Percentiles rank a stretch among this genome's conserved stretches.
Conservation (phyloP, 257 asterid species). For the Solanum bukasovii region DNA sequence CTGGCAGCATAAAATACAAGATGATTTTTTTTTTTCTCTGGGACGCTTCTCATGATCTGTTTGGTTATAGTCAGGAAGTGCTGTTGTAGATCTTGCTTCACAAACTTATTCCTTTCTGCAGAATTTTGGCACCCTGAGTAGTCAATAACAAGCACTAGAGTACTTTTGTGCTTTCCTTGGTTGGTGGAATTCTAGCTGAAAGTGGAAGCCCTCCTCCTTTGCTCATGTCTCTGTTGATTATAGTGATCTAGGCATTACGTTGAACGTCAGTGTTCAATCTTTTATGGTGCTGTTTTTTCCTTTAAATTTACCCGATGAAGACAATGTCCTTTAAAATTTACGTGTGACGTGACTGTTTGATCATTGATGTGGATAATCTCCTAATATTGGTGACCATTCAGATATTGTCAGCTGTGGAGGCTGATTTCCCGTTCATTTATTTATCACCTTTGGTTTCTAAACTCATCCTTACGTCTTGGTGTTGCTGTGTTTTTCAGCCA, state of each 20-base stretch:
- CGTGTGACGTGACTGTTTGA: neutral
- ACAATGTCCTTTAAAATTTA: neutral
- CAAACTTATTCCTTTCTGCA: neutral
- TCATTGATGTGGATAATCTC: neutral
- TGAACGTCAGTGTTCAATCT: neutral
- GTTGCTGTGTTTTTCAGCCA: slow-evolving; percentile 36
- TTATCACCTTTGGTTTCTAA: neutral
- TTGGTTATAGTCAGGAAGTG: neutral
- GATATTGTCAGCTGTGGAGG: neutral
- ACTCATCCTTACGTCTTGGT: neutral
- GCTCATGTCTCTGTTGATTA: neutral
- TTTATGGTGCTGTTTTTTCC: neutral
- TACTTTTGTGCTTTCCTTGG: neutral
- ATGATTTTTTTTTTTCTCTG: neutral
- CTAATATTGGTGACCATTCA: neutral
- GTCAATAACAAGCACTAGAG: neutral
- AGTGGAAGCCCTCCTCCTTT: neutral
- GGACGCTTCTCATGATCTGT: neutral
- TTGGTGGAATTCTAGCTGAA: neutral
- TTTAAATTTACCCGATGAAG: neutral
- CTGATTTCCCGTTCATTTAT: neutral
- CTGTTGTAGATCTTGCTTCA: neutral
- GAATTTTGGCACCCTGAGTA: neutral
- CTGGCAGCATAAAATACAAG: neutral
- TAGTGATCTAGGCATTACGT: neutral